Percentiles rank a stretch among this genome's conserved stretches.
These are phyloP conservation scores for Colletotrichum limetticola DNA, from an alignment of 2,329 filamentous ascomycete species.

Conservation along the genomic window DNA sequence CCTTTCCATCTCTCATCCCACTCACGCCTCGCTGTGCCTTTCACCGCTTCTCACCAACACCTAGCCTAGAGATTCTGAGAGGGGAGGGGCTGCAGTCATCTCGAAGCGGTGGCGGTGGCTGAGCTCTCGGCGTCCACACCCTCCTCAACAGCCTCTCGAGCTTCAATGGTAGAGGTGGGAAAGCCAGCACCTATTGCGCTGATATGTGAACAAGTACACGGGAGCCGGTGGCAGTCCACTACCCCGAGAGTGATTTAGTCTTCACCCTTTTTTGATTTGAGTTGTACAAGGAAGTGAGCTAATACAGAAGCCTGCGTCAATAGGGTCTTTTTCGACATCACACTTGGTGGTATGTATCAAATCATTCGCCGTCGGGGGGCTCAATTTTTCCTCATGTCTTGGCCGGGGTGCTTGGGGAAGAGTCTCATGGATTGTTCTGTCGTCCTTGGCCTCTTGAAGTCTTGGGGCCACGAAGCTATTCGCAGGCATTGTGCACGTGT, in stretches of 20 bases:
- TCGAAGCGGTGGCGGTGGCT: slow-evolving; percentile 5
- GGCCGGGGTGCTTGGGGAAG: neutral
- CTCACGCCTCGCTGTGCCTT: neutral
- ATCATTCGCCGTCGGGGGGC: slow-evolving; percentile 29
- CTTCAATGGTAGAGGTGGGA: neutral
- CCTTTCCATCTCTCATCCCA: neutral
- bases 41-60: neutral
- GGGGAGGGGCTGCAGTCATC: neutral
- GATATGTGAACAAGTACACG: neutral
- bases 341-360: slow-evolving; percentile 72
- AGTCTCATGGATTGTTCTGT: no score
- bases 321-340: slow-evolving; percentile 81
- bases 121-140: slow-evolving; percentile 20
- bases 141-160: neutral
- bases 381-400: slow-evolving; percentile 41
- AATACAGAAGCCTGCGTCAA: slow-evolving; percentile 28
- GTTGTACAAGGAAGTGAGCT: neutral
- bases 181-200: neutral
- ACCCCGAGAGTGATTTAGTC: neutral
- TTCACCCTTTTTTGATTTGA: neutral
- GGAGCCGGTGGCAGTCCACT: neutral
- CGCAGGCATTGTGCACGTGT: neutral
- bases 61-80: neutral
- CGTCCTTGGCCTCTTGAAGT: neutral
- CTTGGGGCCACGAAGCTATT: slow-evolving; percentile 1